Conservation (phyloP, 2,329 filamentous ascomycete genomes). For the Pleoardoris graminearum region DNA sequence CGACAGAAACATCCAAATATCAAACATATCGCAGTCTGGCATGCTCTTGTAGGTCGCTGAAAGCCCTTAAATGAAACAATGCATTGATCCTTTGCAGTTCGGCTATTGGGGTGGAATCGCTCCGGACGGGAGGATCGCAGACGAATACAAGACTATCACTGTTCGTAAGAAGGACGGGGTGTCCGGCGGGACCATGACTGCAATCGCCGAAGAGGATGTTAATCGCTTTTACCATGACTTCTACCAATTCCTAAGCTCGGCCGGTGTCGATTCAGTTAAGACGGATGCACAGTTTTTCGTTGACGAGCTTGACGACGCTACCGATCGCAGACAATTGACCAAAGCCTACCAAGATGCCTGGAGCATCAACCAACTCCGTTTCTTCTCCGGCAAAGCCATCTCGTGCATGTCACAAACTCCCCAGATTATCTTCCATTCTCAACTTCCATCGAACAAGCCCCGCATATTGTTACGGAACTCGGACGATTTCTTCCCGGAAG, state of each 20-base stretch:
- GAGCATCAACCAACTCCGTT: conserved; percentile 73
- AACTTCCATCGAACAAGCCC: conserved; percentile 75
- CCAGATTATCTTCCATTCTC: conserved; percentile 81
- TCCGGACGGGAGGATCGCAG: conserved; percentile 71
- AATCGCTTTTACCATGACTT: conserved; percentile 85
- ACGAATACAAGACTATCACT: conserved; percentile 73
- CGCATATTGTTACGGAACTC: conserved; percentile 80
- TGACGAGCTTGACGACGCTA: conserved; percentile 71
- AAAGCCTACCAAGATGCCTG: conserved; percentile 83
- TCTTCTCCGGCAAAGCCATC: conserved; percentile 78
- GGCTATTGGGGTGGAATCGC: conserved; percentile 76
- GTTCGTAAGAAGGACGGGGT: conserved; percentile 61
- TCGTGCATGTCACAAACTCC: conserved; percentile 95
- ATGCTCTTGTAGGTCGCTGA: conserved; percentile 65
- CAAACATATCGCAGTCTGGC: conserved; percentile 89
- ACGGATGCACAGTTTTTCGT: conserved; percentile 91
- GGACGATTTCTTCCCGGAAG: conserved; percentile 87
- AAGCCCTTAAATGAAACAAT: background rate
- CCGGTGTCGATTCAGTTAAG: conserved; percentile 85
- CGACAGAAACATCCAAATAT: conserved; percentile 71
- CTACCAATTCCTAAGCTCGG: conserved; percentile 74
- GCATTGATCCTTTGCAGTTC: conserved; percentile 11
- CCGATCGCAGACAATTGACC: conserved; percentile 71
- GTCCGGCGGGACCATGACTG: conserved; percentile 68
- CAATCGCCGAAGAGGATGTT: conserved; percentile 75